These are phyloP conservation scores for Colletotrichum aenigma DNA, from an alignment of 2,329 filamentous ascomycete species.

Conservation along the genomic window DNA sequence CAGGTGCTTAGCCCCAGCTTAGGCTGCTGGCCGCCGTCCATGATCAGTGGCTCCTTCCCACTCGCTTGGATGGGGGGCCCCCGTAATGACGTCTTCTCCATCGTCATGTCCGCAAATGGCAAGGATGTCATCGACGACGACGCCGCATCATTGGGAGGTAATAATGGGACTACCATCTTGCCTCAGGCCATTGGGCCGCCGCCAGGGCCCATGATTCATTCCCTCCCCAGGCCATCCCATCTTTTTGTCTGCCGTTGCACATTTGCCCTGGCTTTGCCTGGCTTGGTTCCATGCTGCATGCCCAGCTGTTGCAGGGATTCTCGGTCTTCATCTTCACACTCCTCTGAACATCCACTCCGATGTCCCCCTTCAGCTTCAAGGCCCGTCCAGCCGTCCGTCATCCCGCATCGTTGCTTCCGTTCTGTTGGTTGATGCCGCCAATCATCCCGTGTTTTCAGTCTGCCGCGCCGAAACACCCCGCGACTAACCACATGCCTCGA, in stretches of 20 bases:
- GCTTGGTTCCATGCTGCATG: background rate
- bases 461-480: background rate
- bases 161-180: background rate
- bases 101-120: conserved; percentile 13
- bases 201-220: conserved; percentile 9
- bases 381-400: background rate
- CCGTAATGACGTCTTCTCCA: conserved; percentile 8
- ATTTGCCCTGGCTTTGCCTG: background rate
- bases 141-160: background rate
- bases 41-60: background rate
- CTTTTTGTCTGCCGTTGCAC: background rate
- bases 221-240: background rate
- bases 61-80: conserved; percentile 13
- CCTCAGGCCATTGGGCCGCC: conserved; percentile 1
- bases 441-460: background rate
- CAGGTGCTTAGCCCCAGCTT: background rate
- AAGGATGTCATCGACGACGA: background rate
- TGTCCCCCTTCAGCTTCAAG: background rate
- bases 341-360: background rate
- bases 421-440: background rate
- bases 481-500: background rate
- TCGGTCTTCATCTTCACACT: background rate
- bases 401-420: background rate
- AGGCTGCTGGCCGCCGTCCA: background rate
- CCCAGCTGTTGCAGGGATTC: background rate